Base-by-base conservation (phyloP, 129 eudicot genomes). In the Silybum marianum region DNA sequence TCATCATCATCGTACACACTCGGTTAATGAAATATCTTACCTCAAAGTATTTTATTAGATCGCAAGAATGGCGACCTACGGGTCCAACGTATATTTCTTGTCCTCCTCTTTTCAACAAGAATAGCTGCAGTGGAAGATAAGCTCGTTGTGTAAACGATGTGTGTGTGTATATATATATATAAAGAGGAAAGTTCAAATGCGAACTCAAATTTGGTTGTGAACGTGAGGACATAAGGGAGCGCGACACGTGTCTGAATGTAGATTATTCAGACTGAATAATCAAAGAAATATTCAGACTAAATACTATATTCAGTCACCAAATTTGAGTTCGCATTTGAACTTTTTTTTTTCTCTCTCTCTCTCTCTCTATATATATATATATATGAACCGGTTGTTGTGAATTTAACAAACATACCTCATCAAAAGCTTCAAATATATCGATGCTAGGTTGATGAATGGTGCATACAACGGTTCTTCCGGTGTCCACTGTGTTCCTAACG, bases 101-200 rank as follows among this genome's bases (percentile, higher is more conserved):
- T 25, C 98, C 98, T 65, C 98, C 98, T 13, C 97, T 87, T 87
- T 93, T 91, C 94, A 93, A 82, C 81, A 93, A 84, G 76, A 93
- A 88, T 38, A 93, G 78, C 98, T 93, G 89, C 82, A 86, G 1
- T 19, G 66, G 22, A 58, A 58, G 22, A 58, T 58, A 18, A 58
- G 66, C 65, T 58, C 66, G 66, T 54, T 16, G 66, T n/a, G 66
- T 58, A 58, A 58, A n/a, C 23, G 22, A 0, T 32, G 3, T 32
- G 4, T 32, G 30, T 26, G 30, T 0, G 4, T 30, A 30, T 30
- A 30, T 32, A 32, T 32, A 32, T 32, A 32, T 32, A 32, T 32
- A 6, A 26, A 26, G n/a, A n/a, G 30, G 30, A 1, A 2, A 2
- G 30, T 26, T 26, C 30, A 26, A 26, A 26, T 26, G 30, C 1